Evolutionary conservation across 345 rosid species (phyloP).

Genomic region (Toxicodendron radicans): DNA sequence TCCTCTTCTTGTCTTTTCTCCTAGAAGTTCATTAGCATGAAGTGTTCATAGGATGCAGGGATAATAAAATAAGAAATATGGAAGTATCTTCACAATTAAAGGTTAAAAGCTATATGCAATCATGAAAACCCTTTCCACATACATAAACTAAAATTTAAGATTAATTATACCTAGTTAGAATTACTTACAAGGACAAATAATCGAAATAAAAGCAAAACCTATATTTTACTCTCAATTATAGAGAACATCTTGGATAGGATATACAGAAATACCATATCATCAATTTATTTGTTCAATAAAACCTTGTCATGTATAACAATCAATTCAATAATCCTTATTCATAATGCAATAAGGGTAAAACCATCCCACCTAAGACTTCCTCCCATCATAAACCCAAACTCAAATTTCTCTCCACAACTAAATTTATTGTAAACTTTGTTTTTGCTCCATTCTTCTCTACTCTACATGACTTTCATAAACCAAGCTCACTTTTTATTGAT

Average conservation of each 20-base stretch:
- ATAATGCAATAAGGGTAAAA: too few species aligned
- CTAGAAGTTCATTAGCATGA: slow-evolving; percentile 31
- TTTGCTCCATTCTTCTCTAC: neutral
- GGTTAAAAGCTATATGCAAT: neutral
- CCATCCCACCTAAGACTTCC: too few species aligned
- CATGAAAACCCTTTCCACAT: neutral
- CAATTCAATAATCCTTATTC: too few species aligned
- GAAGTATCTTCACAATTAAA: slow-evolving; percentile 4
- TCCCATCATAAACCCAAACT: neutral
- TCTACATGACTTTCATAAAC: neutral
- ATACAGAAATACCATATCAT: too few species aligned
- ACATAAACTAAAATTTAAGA: too few species aligned
- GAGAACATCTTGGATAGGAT: too few species aligned
- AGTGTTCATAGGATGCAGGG: neutral
- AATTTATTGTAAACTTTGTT: neutral
- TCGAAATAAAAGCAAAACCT: too few species aligned
- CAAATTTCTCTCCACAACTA: neutral
- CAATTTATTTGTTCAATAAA: too few species aligned
- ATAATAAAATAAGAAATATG: slow-evolving; percentile 6
- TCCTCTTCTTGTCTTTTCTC: slow-evolving; percentile 60
- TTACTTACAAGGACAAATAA: neutral
- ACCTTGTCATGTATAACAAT: too few species aligned
- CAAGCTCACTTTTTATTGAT: neutral
- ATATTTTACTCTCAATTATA: too few species aligned
- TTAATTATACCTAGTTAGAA: too few species aligned